Evolutionary conservation across 345 rosid species (phyloP).

Genomic region (Acer yangbiense): DNA sequence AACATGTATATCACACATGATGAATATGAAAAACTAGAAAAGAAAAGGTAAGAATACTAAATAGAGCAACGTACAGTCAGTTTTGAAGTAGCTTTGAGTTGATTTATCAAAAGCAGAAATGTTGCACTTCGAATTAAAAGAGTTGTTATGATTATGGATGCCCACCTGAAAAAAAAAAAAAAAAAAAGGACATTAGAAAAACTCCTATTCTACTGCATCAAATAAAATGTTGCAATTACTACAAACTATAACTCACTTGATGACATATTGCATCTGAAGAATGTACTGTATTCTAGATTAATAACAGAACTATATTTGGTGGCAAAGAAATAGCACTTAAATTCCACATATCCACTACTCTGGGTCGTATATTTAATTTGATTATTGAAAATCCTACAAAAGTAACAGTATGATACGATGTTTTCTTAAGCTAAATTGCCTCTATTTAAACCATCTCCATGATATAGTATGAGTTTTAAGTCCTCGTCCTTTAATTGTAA

Average conservation of each 20-base stretch:
- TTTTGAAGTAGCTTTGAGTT: conserved; percentile 61
- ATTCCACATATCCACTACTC: not conserved
- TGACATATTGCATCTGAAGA: not conserved
- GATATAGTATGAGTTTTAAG: too few species aligned
- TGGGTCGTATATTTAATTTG: not conserved
- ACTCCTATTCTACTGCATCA: not conserved
- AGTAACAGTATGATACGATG: too few species aligned
- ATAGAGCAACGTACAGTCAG: conserved; percentile 51
- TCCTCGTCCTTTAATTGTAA: too few species aligned
- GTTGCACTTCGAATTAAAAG: too few species aligned
- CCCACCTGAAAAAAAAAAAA: conserved; percentile 42
- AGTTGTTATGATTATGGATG: conserved; percentile 34
- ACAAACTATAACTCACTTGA: not conserved
- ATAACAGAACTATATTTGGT: not conserved
- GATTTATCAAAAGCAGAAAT: too few species aligned
- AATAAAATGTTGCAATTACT: not conserved
- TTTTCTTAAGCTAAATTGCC: not conserved
- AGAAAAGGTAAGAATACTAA: conserved; percentile 1
- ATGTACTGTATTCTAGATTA: not conserved
- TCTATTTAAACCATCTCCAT: not conserved
- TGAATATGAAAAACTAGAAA: not conserved
- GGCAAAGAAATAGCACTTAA: not conserved
- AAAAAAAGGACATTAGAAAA: not conserved
- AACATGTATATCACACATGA: conserved; percentile 1
- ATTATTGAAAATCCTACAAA: not conserved